These are phyloP conservation scores for Sugiyamaella lignohabitans DNA, from an alignment of 805 yeast genomes.

Conservation along the genomic window DNA sequence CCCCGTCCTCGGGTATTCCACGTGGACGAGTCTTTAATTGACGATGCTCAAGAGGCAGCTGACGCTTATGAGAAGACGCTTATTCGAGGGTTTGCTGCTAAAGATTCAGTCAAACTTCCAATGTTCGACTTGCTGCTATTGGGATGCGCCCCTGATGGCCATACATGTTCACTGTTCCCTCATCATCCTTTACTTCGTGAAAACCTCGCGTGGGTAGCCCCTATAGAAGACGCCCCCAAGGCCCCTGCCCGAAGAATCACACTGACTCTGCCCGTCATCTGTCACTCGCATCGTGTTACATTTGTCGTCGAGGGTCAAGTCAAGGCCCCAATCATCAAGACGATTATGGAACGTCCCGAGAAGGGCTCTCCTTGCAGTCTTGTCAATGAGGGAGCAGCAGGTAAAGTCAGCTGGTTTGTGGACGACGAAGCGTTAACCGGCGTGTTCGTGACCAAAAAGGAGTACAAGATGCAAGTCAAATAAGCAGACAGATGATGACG, in stretches of 20 bases:
- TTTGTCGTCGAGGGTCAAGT: constrained; percentile 96
- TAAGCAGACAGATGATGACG: too few species aligned
- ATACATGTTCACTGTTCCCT: constrained; percentile 94
- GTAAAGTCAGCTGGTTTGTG: constrained; percentile 94
- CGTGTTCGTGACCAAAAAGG: constrained; percentile 64
- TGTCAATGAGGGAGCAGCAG: constrained; percentile 95
- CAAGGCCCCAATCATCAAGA: constrained; percentile 85
- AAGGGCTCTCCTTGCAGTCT: constrained; percentile 91
- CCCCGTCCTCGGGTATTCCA: constrained; percentile 69
- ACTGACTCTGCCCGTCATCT: constrained; percentile 86
- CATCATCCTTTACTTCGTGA: constrained; percentile 84
- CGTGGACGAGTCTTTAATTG: constrained; percentile 66
- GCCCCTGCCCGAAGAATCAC: constrained; percentile 85
- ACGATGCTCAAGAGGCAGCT: constrained; percentile 74
- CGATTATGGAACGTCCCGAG: constrained; percentile 94
- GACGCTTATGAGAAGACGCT: constrained; percentile 84
- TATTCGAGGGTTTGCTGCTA: constrained; percentile 87
- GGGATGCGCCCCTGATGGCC: constrained; percentile 99
- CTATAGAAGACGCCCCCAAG: constrained; percentile 84
- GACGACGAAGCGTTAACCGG: constrained; percentile 88
- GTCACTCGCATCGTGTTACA: constrained; percentile 87
- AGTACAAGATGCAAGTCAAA: constrained; percentile 48
- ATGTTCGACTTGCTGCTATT: constrained; percentile 84
- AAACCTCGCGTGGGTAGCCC: constrained; percentile 89
- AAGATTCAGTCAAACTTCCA: constrained; percentile 93